Percentiles rank a stretch among this genome's conserved stretches.
Conservation (phyloP, 2,329 filamentous ascomycete genomes). For the Lachnellula cervina region DNA sequence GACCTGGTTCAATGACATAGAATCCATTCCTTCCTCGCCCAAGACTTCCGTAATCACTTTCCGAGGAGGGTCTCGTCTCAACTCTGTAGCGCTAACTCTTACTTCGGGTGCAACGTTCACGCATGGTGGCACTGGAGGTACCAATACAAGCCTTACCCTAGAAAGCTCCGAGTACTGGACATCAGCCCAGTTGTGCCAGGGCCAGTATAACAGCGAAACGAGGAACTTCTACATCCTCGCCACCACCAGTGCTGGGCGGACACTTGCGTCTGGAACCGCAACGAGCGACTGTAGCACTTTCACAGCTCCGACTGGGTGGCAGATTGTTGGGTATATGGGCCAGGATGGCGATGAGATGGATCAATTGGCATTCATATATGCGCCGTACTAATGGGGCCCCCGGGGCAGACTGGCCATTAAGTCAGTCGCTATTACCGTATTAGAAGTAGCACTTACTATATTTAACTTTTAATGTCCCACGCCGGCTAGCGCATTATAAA, state of each 20-base stretch:
- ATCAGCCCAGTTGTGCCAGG: slow-evolving; percentile 46
- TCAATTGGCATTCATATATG: slow-evolving; percentile 46
- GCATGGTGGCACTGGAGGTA: slow-evolving; percentile 52
- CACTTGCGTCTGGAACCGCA: slow-evolving; percentile 39
- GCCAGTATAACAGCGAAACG: slow-evolving; percentile 40
- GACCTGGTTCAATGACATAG: slow-evolving; percentile 52
- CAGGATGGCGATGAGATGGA: slow-evolving; percentile 52
- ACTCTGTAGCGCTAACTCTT: slow-evolving; percentile 45
- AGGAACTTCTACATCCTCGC: slow-evolving; percentile 52
- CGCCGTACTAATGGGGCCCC: slow-evolving; percentile 34
- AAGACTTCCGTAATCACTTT: slow-evolving; percentile 38
- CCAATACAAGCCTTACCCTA: slow-evolving; percentile 39
- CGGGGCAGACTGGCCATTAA: too few species aligned
- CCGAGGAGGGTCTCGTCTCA: slow-evolving; percentile 44
- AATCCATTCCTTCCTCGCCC: slow-evolving; percentile 32
- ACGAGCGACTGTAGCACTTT: slow-evolving; percentile 45
- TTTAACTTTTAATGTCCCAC: too few species aligned
- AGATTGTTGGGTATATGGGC: slow-evolving; percentile 50
- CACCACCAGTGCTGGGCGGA: slow-evolving; percentile 46
- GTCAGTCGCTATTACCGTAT: too few species aligned
- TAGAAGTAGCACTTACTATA: too few species aligned
- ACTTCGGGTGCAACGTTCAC: slow-evolving; percentile 43
- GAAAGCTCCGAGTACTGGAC: slow-evolving; percentile 44
- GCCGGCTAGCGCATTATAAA: too few species aligned
- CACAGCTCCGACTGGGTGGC: slow-evolving; percentile 44